phyloP scores from a whole-genome alignment of 1,284 basidiomycete species.

The Sphaerobolus stellatus region DNA sequence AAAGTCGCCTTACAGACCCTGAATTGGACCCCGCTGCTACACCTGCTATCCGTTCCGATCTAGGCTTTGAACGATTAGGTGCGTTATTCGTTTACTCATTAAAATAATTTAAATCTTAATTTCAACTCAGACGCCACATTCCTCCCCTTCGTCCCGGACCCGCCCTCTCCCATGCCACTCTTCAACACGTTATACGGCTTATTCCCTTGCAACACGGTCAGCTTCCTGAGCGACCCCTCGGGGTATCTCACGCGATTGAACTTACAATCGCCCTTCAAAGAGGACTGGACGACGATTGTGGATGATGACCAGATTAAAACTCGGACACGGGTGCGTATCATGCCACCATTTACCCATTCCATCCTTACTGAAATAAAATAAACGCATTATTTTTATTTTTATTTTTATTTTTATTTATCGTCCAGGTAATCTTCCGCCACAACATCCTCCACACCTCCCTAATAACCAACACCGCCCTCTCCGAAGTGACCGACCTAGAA shows the following conservation, averaged over 20 bases:
- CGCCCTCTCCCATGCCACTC: conserved; percentile 58
- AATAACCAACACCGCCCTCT: conserved; percentile 59
- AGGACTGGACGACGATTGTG: conserved; percentile 65
- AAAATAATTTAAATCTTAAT: neutral
- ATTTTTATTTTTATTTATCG: too few relatives aligned
- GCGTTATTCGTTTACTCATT: neutral
- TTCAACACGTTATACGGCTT: conserved; percentile 86
- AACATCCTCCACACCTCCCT: conserved; percentile 75
- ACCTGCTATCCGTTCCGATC: conserved; percentile 49
- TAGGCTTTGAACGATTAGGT: conserved; percentile 61
- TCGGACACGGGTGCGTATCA: conserved; percentile 13
- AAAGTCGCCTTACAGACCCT: conserved; percentile 27
- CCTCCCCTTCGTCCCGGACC: conserved; percentile 44
- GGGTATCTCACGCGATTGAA: conserved; percentile 55
- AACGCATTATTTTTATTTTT: conserved; percentile 3
- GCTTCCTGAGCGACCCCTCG: conserved; percentile 68
- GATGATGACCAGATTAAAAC: conserved; percentile 69
- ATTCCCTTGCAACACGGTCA: conserved; percentile 80
- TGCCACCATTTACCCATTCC: neutral
- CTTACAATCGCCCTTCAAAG: conserved; percentile 54
- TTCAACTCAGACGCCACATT: conserved; percentile 47
- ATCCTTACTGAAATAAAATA: conserved; percentile 14
- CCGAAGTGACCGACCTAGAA: conserved; percentile 67
- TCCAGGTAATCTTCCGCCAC: conserved; percentile 62
- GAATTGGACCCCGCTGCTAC: conserved; percentile 33